A percentile compares a stretch with the other conserved stretches of the same genome.
phyloP scores from a whole-genome alignment of 2,329 filamentous ascomycete species.

The Pseudogymnoascus sp. region DNA sequence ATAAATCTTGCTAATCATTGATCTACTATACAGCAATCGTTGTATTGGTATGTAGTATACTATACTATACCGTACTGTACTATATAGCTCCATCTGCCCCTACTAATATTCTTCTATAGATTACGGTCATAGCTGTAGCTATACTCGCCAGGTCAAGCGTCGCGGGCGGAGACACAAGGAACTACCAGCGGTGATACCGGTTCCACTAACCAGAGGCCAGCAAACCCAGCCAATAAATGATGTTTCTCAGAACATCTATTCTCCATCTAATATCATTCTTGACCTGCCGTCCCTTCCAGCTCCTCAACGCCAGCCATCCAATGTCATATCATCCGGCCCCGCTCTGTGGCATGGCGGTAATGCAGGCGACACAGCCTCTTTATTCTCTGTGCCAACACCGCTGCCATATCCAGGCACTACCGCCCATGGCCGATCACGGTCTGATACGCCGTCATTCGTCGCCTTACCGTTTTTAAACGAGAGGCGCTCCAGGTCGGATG shows the following conservation, averaged over 20 bases:
- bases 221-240: neutral
- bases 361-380: neutral
- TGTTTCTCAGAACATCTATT: neutral
- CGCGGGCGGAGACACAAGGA: neutral
- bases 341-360: neutral
- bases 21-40: neutral
- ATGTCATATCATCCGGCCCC: too few species aligned
- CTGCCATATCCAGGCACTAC: too few species aligned
- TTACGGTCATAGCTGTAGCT: constrained; percentile 11
- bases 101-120: neutral
- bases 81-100: neutral
- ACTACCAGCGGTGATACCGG: neutral
- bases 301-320: too few species aligned
- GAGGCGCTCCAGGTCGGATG: constrained; percentile 11
- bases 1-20: neutral
- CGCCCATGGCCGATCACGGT: neutral
- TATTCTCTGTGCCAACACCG: neutral
- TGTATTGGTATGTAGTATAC: constrained; percentile 12
- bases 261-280: neutral
- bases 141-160: neutral
- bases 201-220: neutral
- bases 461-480: neutral
- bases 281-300: too few species aligned
- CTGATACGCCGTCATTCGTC: neutral
- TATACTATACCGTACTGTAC: neutral